Conservation (phyloP, 2,329 filamentous ascomycete species). For the Sclerotinia glacialis region DNA sequence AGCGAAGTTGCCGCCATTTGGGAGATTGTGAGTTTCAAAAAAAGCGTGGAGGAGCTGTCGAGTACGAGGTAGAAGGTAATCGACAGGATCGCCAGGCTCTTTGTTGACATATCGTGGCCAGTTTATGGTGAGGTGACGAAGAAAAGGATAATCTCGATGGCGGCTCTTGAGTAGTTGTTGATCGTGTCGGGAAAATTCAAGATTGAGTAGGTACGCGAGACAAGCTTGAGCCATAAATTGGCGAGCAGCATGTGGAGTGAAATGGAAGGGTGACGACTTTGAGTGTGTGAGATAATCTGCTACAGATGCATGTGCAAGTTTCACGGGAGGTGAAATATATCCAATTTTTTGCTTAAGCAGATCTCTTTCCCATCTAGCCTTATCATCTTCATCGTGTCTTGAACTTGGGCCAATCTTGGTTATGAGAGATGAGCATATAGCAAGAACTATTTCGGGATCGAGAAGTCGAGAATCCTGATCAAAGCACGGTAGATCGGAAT, state of each 20-base stretch:
- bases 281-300: constrained; percentile 29
- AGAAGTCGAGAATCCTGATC: constrained; percentile 40
- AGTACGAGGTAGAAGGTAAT: constrained; percentile 22
- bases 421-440: constrained; percentile 29
- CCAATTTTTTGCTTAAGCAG: not conserved
- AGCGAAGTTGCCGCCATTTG: constrained; percentile 27
- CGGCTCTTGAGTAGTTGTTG: not conserved
- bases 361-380: constrained; percentile 2
- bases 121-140: constrained; percentile 23
- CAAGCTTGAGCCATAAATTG: constrained; percentile 28
- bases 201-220: constrained; percentile 28
- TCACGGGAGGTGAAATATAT: constrained; percentile 17
- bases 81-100: constrained; percentile 17
- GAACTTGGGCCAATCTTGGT: constrained; percentile 18
- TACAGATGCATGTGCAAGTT: constrained; percentile 32
- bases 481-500: constrained; percentile 32
- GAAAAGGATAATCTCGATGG: constrained; percentile 24
- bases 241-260: constrained; percentile 24
- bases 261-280: constrained; percentile 25
- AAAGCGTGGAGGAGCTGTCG: constrained; percentile 25
- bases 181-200: constrained; percentile 22
- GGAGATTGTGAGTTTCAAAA: constrained; percentile 26
- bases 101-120: constrained; percentile 23
- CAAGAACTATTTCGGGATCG: constrained; percentile 37
- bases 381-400: not conserved